These are phyloP conservation scores for Thozetella sp. DNA, from an alignment of 495 filamentous ascomycete genomes.

Conservation along the genomic window DNA sequence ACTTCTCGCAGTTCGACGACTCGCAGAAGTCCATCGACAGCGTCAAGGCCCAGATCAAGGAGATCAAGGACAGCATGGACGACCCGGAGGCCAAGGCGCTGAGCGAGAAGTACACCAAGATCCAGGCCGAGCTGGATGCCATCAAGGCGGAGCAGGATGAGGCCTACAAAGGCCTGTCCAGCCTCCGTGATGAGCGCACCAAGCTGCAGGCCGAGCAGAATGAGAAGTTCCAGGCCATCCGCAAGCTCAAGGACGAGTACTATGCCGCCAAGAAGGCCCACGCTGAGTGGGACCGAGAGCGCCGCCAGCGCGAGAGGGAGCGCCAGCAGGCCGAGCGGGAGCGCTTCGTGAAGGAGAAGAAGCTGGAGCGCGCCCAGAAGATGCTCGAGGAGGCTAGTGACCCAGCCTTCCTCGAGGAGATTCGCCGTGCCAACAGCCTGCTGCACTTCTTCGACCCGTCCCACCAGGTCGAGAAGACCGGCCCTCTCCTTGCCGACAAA, in stretches of 20 bases:
- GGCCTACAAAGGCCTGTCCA: slow-evolving; percentile 80
- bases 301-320: slow-evolving; percentile 58
- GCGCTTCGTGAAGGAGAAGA: slow-evolving; percentile 78
- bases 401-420: slow-evolving; percentile 88
- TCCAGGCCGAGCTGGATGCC: slow-evolving; percentile 81
- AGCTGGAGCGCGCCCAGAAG: slow-evolving; percentile 83
- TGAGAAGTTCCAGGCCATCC: slow-evolving; percentile 77
- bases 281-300: slow-evolving; percentile 77
- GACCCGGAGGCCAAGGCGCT: slow-evolving; percentile 91
- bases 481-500: slow-evolving; percentile 65
- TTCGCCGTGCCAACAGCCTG: slow-evolving; percentile 80
- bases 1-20: slow-evolving; percentile 80
- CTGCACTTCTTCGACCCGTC: slow-evolving; percentile 90
- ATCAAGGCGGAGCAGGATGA: slow-evolving; percentile 91
- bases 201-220: slow-evolving; percentile 82
- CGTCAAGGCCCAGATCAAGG: slow-evolving; percentile 80
- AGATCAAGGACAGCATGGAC: slow-evolving; percentile 81
- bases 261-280: slow-evolving; percentile 75
- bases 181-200: slow-evolving; percentile 86
- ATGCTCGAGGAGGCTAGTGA: slow-evolving; percentile 86
- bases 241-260: slow-evolving; percentile 84
- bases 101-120: slow-evolving; percentile 77
- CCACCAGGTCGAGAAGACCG: slow-evolving; percentile 56
- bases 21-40: slow-evolving; percentile 83
- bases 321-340: slow-evolving; percentile 66